Base-by-base conservation (phyloP, 352 stramenopile species). In the Globisporangium acanthophoron region DNA sequence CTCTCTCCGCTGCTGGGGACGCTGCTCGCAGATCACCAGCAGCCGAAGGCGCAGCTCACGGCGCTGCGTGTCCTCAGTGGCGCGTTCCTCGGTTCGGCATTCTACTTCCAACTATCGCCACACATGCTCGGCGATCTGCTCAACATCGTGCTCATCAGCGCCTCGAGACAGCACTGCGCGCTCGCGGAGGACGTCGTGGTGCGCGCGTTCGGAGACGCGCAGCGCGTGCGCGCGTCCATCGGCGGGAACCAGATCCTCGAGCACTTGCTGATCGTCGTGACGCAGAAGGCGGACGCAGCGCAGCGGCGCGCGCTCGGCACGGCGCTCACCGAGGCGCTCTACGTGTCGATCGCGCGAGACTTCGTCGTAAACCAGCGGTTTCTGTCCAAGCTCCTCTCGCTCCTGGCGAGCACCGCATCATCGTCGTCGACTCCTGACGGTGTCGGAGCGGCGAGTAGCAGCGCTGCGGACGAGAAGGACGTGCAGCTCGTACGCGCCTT, bases 241-340 rank as follows among this genome's bases (percentile, higher is more conserved):
- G 73, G 62, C 12, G 76, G 74, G 7, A 85, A 72, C 50, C 74
- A 88, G 33, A 85, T 88, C 48, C 68, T 90, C 0, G 77, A 90
- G 57, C 80, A 85, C 45, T 55, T 88, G 3, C 59, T 90, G 24
- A 88, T 90, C 31, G 70, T 88, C 1, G 84, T 88, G 40, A 77
- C 69, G 11, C 74, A 90, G 43, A 65, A 74, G 27, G 61, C 64
- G 2, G 72, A 67, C 21, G 48, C 64, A 3, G 55, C 54, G 37
- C 41, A 62, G n/a, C 54, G 65, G 12, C 66, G 46, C 6, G 53
- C 65, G 1, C 48, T 89, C 3, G 61, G 71, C 5, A 55, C 75
- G 15, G 74, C 75, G 5, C 61, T 89, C 7, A 80, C 69, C 0
- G 66, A 86, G 31, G 77, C 84, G 18, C 45, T 89, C 3, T 78